Evolutionary conservation across 495 filamentous ascomycete species (phyloP).

Genomic region (Penicillium egyptiacum): DNA sequence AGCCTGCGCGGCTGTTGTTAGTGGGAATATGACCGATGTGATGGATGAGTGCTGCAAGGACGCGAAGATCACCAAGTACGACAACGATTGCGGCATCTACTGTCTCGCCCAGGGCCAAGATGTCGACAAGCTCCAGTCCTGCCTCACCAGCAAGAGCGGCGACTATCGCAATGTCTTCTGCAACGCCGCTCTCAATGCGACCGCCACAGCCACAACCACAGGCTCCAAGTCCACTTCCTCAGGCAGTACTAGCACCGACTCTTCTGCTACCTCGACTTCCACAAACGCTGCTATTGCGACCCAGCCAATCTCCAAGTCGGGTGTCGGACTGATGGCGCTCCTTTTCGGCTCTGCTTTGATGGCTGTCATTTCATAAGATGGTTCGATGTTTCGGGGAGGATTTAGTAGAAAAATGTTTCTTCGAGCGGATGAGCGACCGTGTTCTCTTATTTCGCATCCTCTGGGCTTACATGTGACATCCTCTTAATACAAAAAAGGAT

Average conservation of each 20-base stretch:
- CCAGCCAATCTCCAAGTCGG: slow-evolving; percentile 33
- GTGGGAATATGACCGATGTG: slow-evolving; percentile 39
- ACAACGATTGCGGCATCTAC: slow-evolving; percentile 50
- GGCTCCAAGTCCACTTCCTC: slow-evolving; percentile 20
- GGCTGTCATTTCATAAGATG: slow-evolving; percentile 28
- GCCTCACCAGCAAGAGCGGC: slow-evolving; percentile 36
- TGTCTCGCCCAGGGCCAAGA: slow-evolving; percentile 50
- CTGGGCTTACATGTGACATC: neutral
- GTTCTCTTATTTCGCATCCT: neutral
- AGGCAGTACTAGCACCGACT: slow-evolving; percentile 25
- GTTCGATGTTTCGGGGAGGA: neutral
- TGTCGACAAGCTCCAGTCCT: slow-evolving; percentile 35
- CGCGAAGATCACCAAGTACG: slow-evolving; percentile 43
- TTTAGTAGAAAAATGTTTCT: neutral
- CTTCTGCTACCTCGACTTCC: slow-evolving; percentile 15
- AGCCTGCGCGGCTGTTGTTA: slow-evolving; percentile 41
- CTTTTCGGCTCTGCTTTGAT: slow-evolving; percentile 38
- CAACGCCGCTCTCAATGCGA: slow-evolving; percentile 34
- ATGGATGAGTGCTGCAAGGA: slow-evolving; percentile 48
- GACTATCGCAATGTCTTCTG: slow-evolving; percentile 41
- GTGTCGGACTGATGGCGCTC: slow-evolving; percentile 39
- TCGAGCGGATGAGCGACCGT: neutral
- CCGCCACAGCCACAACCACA: slow-evolving; percentile 38
- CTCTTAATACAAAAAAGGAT: neutral
- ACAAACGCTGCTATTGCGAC: slow-evolving; percentile 20